These are phyloP conservation scores for Xylaria digitata DNA, from an alignment of 2,329 filamentous ascomycete genomes.

Conservation along the genomic window DNA sequence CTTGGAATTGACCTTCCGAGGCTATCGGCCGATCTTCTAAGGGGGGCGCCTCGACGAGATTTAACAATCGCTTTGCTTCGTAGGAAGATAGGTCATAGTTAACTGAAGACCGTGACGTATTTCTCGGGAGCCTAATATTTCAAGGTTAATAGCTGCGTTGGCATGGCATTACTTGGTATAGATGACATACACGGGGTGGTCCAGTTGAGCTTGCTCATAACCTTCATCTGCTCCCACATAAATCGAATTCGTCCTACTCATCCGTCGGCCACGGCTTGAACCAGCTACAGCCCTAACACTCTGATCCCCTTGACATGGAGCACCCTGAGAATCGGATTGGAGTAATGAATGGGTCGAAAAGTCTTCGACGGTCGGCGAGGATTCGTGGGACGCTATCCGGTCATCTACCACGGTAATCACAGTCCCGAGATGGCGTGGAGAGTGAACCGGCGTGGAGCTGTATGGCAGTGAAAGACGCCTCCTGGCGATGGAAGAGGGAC, in stretches of 20 bases:
- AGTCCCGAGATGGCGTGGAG: conserved; percentile 39
- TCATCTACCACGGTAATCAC: conserved; percentile 29
- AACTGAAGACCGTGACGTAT: conserved; percentile 54
- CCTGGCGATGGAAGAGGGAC: conserved; percentile 42
- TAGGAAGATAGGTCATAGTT: conserved; percentile 59
- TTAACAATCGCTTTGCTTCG: conserved; percentile 58
- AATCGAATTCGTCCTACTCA: conserved; percentile 51
- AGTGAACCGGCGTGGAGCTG: conserved; percentile 38
- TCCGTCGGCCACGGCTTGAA: conserved; percentile 40
- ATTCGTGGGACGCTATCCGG: conserved; percentile 29
- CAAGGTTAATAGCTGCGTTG: conserved; percentile 32
- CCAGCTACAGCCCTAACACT: conserved; percentile 47
- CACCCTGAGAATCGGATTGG: conserved; percentile 52
- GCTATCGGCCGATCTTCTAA: conserved; percentile 50
- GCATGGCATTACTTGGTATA: background rate
- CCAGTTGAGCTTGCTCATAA: conserved; percentile 28
- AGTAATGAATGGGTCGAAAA: conserved; percentile 50
- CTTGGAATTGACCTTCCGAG: conserved; percentile 52
- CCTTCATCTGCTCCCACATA: conserved; percentile 42
- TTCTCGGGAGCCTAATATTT: conserved; percentile 48
- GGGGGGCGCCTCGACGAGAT: conserved; percentile 52
- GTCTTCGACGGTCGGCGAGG: conserved; percentile 30
- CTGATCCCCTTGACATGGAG: conserved; percentile 45
- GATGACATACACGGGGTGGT: conserved; percentile 26
- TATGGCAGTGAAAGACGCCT: conserved; percentile 46